Conservation (phyloP, 2,329 filamentous ascomycete genomes). For the Dichotomopilus funicola region DNA sequence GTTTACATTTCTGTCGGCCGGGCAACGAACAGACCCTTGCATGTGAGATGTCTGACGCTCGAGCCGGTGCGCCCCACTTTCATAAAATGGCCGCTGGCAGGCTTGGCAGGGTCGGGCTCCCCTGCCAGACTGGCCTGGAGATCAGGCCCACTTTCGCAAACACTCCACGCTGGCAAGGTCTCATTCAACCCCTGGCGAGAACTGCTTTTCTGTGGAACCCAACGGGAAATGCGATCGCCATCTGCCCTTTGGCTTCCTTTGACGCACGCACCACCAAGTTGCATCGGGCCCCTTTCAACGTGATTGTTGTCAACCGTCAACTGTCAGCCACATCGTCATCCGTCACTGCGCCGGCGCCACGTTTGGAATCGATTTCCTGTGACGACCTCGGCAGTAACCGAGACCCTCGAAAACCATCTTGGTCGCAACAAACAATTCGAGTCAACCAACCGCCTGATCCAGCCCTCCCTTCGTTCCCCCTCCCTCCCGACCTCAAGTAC, state of each 20-base stretch:
- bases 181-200: not conserved
- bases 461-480: too few relatives aligned
- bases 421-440: too few relatives aligned
- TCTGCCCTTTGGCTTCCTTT: not conserved
- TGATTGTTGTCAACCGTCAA: not conserved
- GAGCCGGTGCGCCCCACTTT: not conserved
- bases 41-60: not conserved
- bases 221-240: not conserved
- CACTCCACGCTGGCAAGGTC: too few relatives aligned
- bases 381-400: too few relatives aligned
- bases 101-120: too few relatives aligned
- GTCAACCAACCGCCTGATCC: too few relatives aligned
- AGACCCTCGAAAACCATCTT: too few relatives aligned
- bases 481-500: too few relatives aligned
- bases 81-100: not conserved
- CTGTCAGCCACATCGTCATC: not conserved
- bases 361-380: too few relatives aligned
- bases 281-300: not conserved
- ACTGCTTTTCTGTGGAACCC: not conserved
- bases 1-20: conserved; percentile 23
- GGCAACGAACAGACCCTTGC: conserved; percentile 9
- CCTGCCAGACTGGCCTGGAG: too few relatives aligned
- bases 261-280: not conserved
- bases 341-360: too few relatives aligned
- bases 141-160: too few relatives aligned